Conservation (phyloP, 495 filamentous ascomycete genomes). For the Cercophora samala region DNA sequence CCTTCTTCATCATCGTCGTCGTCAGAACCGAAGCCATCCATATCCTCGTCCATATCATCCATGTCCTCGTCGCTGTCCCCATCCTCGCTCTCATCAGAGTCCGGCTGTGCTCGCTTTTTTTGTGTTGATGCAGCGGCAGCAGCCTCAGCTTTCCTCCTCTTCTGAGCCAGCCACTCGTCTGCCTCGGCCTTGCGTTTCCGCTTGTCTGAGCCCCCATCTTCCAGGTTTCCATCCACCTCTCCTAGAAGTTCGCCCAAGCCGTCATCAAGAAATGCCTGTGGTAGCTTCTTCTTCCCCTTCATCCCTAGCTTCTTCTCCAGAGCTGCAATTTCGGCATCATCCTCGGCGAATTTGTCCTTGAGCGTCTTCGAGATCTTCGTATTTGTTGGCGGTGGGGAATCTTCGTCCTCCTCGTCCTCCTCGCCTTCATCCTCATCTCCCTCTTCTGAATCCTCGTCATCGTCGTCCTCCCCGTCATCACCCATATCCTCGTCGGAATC, state of each 20-base stretch:
- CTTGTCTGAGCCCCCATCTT: slow-evolving; percentile 51
- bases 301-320: slow-evolving; percentile 87
- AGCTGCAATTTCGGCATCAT: slow-evolving; percentile 83
- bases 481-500: slow-evolving; percentile 31
- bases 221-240: slow-evolving; percentile 55
- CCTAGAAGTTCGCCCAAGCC: slow-evolving; percentile 76
- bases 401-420: slow-evolving; percentile 25
- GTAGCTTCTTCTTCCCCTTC: slow-evolving; percentile 69
- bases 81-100: not conserved
- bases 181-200: slow-evolving; percentile 66
- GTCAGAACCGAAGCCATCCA: slow-evolving; percentile 27
- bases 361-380: slow-evolving; percentile 54
- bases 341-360: slow-evolving; percentile 63
- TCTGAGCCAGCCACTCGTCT: slow-evolving; percentile 50
- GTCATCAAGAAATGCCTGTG: slow-evolving; percentile 78
- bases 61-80: not conserved
- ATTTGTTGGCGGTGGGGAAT: slow-evolving; percentile 20
- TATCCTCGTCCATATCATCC: slow-evolving; percentile 32
- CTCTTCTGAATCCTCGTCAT: slow-evolving; percentile 37
- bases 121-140: slow-evolving; percentile 24
- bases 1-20: slow-evolving; percentile 27
- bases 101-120: slow-evolving; percentile 12
- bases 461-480: slow-evolving; percentile 25
- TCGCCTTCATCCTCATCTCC: slow-evolving; percentile 28
- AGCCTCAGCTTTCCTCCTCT: slow-evolving; percentile 42